Evolutionary conservation across 768 basidiomycete genomes (phyloP).

Genomic region (Sistotremastrum suecicum): DNA sequence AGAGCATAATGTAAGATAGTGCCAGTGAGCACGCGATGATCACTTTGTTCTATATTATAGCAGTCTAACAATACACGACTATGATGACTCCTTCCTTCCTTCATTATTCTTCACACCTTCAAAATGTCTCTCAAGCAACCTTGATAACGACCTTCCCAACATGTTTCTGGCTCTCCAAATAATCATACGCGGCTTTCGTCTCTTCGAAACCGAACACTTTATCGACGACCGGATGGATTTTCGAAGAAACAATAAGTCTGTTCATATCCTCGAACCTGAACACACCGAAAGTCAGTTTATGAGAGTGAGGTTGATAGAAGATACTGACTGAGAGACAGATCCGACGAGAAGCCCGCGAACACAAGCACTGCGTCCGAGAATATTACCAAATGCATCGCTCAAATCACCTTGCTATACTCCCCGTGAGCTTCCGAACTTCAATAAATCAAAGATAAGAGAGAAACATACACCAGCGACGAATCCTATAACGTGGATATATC

Average conservation of each 20-base stretch:
- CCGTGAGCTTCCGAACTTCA: background rate
- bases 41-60: too few relatives aligned
- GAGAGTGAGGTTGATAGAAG: background rate
- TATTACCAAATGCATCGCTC: background rate
- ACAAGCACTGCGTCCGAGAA: slow-evolving; percentile 7
- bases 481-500: slow-evolving; percentile 37
- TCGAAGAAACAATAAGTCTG: slow-evolving; percentile 28
- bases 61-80: too few relatives aligned
- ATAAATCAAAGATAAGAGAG: background rate
- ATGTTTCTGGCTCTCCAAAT: slow-evolving; percentile 40
- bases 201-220: slow-evolving; percentile 45
- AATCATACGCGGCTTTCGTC: slow-evolving; percentile 34
- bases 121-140: slow-evolving; percentile 19
- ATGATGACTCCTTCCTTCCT: too few relatives aligned
- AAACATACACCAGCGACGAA: slow-evolving; percentile 27
- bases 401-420: background rate
- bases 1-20: too few relatives aligned
- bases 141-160: slow-evolving; percentile 49
- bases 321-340: slow-evolving; percentile 39
- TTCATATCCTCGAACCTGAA: slow-evolving; percentile 40
- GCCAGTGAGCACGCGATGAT: too few relatives aligned
- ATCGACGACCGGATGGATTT: slow-evolving; percentile 37
- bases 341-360: slow-evolving; percentile 43
- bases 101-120: too few relatives aligned
- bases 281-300: background rate